Base-by-base conservation (phyloP, 768 basidiomycete species). In the Astraeus odoratus region DNA sequence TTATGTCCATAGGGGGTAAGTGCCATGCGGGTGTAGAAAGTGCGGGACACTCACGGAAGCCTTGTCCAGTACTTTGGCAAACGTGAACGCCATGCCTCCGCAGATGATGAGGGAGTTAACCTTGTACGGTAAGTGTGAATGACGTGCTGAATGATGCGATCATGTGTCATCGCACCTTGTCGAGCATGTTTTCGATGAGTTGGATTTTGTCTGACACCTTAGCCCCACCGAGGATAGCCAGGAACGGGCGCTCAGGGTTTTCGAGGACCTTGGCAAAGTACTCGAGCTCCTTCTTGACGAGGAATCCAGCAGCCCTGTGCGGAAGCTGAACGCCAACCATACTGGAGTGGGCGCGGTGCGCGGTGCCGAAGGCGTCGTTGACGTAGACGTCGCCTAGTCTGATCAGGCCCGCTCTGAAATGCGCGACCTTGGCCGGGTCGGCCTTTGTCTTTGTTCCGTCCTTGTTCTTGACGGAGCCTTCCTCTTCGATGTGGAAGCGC, bases 161-260 rank as follows among this genome's bases (percentile, higher is more conserved):
- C 18, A 12, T 30, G 10, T 5, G 31, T 24, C 18, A 27, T 18
- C 67, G 18, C 51, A 85, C 91, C 79, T 98, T 94, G 72, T 97
- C 95, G 54, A 99, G 75, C 87, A 99, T 86, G 74, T 96, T 96
- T 57, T 99, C 94, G 63, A 99, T 99, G 47, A 99, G 74, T 64
- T 93, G 89, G 55, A 99, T 96, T 73, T 99, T 99, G 71, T 99
- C 95, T 15, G 92, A 95, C 37, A 99, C 92, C 72, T 99, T 99
- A 44, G 95, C 95, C 60, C 95, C 95, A 56, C 95, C 95, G 45
- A 98, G 83, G 61, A 98, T 99, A 40, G 94, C 95, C 43, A 99
- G 77, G 85, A 99, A 99, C 12, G 95, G 95, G 33, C 87, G 72
- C 57, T 95, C 92, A 16, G 95, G 95, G 54, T 75, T 81, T 64